Evolutionary conservation across 805 yeast species (phyloP), one percentile per base, ranked within the genome.

Genomic region (Pichia deserticola): DNA sequence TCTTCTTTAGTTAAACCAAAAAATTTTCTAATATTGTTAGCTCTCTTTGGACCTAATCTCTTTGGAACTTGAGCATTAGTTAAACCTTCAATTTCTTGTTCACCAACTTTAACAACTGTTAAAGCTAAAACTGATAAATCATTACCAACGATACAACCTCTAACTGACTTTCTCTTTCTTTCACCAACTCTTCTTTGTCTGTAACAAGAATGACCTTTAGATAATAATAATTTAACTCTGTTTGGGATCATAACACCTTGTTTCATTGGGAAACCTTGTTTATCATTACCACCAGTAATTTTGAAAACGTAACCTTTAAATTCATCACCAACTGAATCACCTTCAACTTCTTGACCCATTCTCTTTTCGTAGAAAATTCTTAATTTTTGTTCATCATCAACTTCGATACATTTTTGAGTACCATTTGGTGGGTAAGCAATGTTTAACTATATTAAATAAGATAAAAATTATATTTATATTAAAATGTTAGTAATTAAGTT

Each of bases 231-330:
- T 75, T 87, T 89, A 68, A 93, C 98, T 85, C 99, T 95, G 84
- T 95, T 89, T 78, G 99, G 98, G 82, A 89, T 93, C 84, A 93
- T 80, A 62, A 93, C 99, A 86, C 99, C 99, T 80, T 95, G 99
- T 79, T 90, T 93, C 99, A 95, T 93, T 79, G 99, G 98, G 97
- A 93, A 93, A 81, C 99, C 99, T 82, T 93, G 99, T 81, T 93
- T 93, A 82, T 93, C 99, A 86, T 93, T 93, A 85, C 99, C 99
- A 74, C 99, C 99, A 68, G 97, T 78, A 76, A 93, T 90, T 82
- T 86, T 95, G 87, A 93, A 90, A 72, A 89, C 76, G 89, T 93
- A 93, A 71, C 99, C 99, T 78, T 89, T 92, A 92, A 92, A 89
- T 80, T 95, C 99, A 70, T 93, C 98, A 71, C 96, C 95, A 68